Base-by-base conservation (phyloP, 2,329 filamentous ascomycete species). In the Sporothrix protearum region DNA sequence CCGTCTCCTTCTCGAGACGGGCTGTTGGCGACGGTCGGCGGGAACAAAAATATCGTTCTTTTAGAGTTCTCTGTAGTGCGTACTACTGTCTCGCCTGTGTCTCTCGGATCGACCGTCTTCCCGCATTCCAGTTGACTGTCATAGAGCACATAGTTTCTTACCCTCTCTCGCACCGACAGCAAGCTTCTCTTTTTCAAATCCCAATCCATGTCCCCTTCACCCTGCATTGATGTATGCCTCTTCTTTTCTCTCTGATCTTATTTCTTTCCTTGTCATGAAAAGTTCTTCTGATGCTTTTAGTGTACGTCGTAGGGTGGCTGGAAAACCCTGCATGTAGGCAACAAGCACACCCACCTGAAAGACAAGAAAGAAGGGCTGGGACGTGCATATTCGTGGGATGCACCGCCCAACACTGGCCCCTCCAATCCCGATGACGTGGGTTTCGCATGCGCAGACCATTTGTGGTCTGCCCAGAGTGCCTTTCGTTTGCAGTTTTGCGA, bases 391-490 rank as follows among this genome's bases (percentile, higher is more conserved):
- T 25, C 28, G 51, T 16, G 36, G 42, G 47, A 47, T 59, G 67
- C 67, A 57, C 67, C 33, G 51, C 67, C 33, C 67, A 69, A 30
- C 68, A 9, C 42, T 49, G 22, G 42, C 57, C 36, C 61, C 42
- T 67, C 45, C 45, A 51, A 51, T 30, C 57, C 45, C 57, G 47
- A 70, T 70, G 69, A 70, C 69, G 45, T 66, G 45, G 68, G 57
- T 66, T 66, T 9, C 36, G 30, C 67, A 59, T 10, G 67, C 67
- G 59, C 67, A 25, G 53, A 28, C 67, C 67, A 59, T 28, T 22
- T 28, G 49, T 49, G 42, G 14, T 12, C 42, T 68, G 67, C 67
- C 49, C 39, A 19, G 14, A 16, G 42, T 19, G 14, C 42, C 42
- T 14, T 36, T 69, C 67, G 39, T 28, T 64, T 64, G 3, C 6